These are phyloP conservation scores for Plasmodium billcollinsi DNA, from an alignment of 169 alveolate species.

Conservation along the genomic window DNA sequence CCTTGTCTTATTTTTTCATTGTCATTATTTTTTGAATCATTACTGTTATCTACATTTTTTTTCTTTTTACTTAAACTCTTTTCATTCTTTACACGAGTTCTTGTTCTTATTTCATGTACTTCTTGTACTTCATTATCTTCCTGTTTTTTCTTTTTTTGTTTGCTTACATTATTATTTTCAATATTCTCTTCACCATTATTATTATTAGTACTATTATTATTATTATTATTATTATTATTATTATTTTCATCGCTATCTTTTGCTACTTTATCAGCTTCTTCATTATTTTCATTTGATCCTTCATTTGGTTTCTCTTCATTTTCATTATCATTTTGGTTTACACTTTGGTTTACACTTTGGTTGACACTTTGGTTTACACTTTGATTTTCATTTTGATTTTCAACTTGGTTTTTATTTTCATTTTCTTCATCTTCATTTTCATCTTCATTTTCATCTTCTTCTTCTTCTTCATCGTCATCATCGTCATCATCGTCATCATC, in stretches of 20 bases:
- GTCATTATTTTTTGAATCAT: constrained; percentile 28
- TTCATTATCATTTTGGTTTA: constrained; percentile 7
- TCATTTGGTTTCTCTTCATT: constrained; percentile 6
- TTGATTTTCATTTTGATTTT: constrained; percentile 1
- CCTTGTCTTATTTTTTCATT: constrained; percentile 56
- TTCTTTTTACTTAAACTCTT: constrained; percentile 23
- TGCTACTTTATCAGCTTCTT: constrained; percentile 5
- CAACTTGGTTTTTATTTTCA: not conserved
- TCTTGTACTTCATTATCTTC: constrained; percentile 5
- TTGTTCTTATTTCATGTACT: constrained; percentile 23
- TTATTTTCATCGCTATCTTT: constrained; percentile 9
- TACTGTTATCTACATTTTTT: constrained; percentile 1
- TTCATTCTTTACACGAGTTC: constrained; percentile 35
- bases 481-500: constrained; percentile 14
- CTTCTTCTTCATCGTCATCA: constrained; percentile 3
- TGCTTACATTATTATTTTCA: not conserved
- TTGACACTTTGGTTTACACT: not conserved
- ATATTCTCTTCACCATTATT: not conserved
- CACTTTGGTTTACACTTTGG: not conserved
- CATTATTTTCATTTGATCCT: not conserved
- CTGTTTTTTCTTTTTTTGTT: not conserved
- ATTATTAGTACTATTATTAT: no score
- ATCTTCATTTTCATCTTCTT: not conserved
- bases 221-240: constrained; percentile 7
- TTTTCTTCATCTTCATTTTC: constrained; percentile 7